Percentiles rank a stretch among this genome's conserved stretches.
Conservation (phyloP, 163 green algal genomes). For the Scenedesmus sp. region DNA sequence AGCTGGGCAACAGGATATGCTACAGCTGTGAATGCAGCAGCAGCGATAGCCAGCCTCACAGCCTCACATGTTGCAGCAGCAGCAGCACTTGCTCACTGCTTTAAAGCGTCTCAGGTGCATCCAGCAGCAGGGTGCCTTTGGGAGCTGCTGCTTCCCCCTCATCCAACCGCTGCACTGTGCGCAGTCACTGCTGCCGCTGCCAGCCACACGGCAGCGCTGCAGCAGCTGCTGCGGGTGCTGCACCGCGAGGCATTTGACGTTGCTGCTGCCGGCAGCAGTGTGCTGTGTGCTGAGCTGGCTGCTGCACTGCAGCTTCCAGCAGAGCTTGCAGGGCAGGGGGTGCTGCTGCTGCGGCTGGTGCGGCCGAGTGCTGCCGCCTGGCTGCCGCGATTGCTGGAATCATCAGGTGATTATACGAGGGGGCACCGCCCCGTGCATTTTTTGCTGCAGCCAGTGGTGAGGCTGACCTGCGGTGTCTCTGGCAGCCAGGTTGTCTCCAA, state of each 20-base stretch:
- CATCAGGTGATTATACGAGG: neutral
- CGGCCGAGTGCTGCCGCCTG: neutral
- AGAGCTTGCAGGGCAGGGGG: neutral
- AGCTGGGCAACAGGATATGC: neutral
- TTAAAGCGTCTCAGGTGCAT: neutral
- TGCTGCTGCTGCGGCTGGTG: neutral
- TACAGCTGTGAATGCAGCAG: neutral
- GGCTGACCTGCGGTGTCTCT: too few relatives aligned
- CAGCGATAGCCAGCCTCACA: neutral
- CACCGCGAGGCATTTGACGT: neutral
- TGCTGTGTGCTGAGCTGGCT: neutral
- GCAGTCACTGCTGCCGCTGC: conserved; percentile 10
- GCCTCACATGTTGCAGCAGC: neutral
- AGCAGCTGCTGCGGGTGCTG: neutral
- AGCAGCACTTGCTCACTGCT: conserved; percentile 1
- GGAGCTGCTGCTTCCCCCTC: neutral
- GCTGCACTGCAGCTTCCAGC: neutral
- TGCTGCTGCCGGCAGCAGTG: neutral
- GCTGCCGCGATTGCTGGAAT: neutral
- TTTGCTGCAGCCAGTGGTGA: too few relatives aligned
- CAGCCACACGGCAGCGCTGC: neutral
- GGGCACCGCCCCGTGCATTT: too few relatives aligned
- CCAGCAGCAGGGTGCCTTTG: neutral
- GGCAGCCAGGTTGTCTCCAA: too few relatives aligned
- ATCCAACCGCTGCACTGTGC: neutral